Conservation (phyloP, 495 filamentous ascomycete genomes). For the Xylaria nigripes region DNA sequence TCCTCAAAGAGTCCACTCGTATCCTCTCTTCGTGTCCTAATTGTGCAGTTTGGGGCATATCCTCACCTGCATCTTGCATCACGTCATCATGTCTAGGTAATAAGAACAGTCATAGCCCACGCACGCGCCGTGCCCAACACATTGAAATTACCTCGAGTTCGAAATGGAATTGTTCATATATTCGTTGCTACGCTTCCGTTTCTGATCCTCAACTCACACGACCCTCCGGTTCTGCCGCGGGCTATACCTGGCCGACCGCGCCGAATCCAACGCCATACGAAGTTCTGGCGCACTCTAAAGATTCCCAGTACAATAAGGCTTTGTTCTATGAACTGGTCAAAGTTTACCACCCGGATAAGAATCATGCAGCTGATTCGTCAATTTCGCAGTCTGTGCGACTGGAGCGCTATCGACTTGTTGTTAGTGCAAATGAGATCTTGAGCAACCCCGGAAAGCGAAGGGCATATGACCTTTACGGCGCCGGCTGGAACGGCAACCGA, state of each 20-base stretch:
- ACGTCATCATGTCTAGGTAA: slow-evolving; percentile 24
- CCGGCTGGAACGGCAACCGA: slow-evolving; percentile 61
- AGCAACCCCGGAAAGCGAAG: slow-evolving; percentile 68
- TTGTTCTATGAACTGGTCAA: slow-evolving; percentile 88
- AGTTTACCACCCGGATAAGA: slow-evolving; percentile 85
- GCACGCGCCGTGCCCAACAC: not conserved
- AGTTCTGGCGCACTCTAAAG: slow-evolving; percentile 59
- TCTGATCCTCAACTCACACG: slow-evolving; percentile 16
- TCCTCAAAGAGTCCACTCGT: slow-evolving; percentile 26
- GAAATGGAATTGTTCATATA: not conserved
- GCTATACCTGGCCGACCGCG: slow-evolving; percentile 34
- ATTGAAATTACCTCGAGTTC: not conserved
- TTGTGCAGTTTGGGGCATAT: slow-evolving; percentile 11
- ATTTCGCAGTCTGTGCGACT: slow-evolving; percentile 52
- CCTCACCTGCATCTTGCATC: slow-evolving; percentile 13
- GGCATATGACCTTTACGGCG: slow-evolving; percentile 73
- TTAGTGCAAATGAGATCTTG: slow-evolving; percentile 84
- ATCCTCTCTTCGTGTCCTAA: slow-evolving; percentile 22
- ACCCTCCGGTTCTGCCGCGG: slow-evolving; percentile 24
- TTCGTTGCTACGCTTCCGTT: slow-evolving; percentile 29
- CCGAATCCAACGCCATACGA: slow-evolving; percentile 78
- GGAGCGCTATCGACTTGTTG: slow-evolving; percentile 80
- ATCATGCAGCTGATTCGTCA: slow-evolving; percentile 38
- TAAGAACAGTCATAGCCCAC: not conserved
- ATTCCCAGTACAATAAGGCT: slow-evolving; percentile 66